Base-by-base conservation (phyloP, 2,329 filamentous ascomycete genomes). In the Phaeomoniella chlamydospora region DNA sequence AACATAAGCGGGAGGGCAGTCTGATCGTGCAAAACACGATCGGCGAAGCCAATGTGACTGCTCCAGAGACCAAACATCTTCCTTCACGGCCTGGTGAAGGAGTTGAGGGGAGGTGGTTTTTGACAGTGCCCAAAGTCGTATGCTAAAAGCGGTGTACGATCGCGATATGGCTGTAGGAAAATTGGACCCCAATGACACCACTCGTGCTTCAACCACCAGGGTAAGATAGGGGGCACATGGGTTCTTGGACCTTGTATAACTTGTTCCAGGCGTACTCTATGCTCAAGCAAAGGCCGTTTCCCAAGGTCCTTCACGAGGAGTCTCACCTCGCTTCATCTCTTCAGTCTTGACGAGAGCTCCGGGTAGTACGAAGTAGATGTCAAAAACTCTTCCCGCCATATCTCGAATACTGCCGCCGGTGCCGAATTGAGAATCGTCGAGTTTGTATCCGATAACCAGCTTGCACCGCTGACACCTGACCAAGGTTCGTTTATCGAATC, bases 401-500 rank as follows among this genome's bases (percentile, higher is more conserved):
- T 38, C 38, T 30, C 42, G 33, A 22, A 39, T 36, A 12, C 15
- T 15, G 18, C 29, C 29, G 9, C 12, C 16, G 4, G 32, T 32
- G 10, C 34, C 35, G 40, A 50, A 74, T 50, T 72, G 68, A 36
- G 59, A 56, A 49, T 56, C 55, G 46, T 74, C 70, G 30, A 81
- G 53, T 47, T 70, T 63, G 57, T 82, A 83, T 17, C 72, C 77
- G 31, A 80, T 60, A 1, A 70, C 62, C 17, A 78, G 50, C 18
- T 64, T 60, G 57, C 78, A 82, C 38, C 77, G 57, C 10, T 61
- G 65, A 54, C 78, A 83, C 15, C 68, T 60, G 43, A 71, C 59
- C 3, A 73, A 45, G 38, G 68, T 60, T 13, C 78, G 56, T 59
- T 78, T 80, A 58, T 82, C 78, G 41, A 80, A 80, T 4, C 77